These are phyloP conservation scores for Parascedosporium putredinis DNA, from an alignment of 2,329 filamentous ascomycete genomes.

Conservation along the genomic window DNA sequence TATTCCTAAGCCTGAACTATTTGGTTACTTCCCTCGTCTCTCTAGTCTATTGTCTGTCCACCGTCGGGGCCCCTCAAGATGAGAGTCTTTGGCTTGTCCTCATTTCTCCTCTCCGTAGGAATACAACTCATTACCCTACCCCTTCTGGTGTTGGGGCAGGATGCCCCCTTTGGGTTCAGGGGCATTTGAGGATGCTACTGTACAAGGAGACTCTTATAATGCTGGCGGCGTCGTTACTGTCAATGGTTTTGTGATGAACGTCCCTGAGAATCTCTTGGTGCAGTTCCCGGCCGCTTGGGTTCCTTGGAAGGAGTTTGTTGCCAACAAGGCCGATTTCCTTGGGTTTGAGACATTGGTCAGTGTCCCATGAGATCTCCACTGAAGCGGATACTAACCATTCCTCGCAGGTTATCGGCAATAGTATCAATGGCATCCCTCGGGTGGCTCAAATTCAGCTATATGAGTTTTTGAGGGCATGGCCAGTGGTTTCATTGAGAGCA, in stretches of 20 bases:
- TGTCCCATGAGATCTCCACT: background rate
- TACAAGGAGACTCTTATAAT: constrained; percentile 27
- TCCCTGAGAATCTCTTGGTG: constrained; percentile 38
- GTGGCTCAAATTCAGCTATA: constrained; percentile 23
- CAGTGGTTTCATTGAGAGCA: constrained; percentile 24
- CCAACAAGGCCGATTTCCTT: constrained; percentile 18
- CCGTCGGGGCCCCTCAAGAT: background rate
- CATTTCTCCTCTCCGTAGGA: background rate
- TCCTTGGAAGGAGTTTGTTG: constrained; percentile 28
- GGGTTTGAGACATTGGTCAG: constrained; percentile 26
- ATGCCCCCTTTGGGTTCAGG: constrained; percentile 23
- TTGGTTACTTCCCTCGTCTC: background rate
- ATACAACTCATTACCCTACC: background rate
- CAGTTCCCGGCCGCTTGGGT: constrained; percentile 36
- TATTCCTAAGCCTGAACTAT: background rate
- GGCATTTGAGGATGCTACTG: constrained; percentile 22
- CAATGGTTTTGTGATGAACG: constrained; percentile 31
- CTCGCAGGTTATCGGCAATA: constrained; percentile 24
- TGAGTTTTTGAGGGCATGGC: constrained; percentile 25
- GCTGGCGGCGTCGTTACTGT: constrained; percentile 33
- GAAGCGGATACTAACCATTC: background rate
- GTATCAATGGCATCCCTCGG: constrained; percentile 20
- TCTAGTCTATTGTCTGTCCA: background rate
- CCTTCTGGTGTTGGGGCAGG: constrained; percentile 10
- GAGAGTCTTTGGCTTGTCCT: background rate